Conservation (phyloP, 2,329 filamentous ascomycete genomes). For the Whalleya microplaca region DNA sequence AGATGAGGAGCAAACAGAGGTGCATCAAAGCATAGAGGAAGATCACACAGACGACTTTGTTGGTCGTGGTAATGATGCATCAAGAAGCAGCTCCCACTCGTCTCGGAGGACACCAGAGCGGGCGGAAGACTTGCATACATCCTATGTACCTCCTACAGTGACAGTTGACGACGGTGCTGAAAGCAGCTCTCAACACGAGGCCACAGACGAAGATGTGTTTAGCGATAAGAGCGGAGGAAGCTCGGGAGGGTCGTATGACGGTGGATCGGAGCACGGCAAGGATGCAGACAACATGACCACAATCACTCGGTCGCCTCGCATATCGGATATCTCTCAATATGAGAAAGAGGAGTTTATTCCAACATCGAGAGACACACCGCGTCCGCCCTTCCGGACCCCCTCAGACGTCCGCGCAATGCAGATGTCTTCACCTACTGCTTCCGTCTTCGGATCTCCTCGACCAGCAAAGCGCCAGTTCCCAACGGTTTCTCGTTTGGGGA, state of each 20-base stretch:
- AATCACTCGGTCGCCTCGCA: slow-evolving; percentile 44
- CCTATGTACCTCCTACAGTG: slow-evolving; percentile 11
- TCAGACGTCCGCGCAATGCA: slow-evolving; percentile 73
- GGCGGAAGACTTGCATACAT: slow-evolving; percentile 34
- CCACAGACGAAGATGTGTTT: slow-evolving; percentile 59
- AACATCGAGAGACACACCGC: slow-evolving; percentile 60
- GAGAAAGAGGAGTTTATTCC: slow-evolving; percentile 53
- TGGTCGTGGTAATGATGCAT: slow-evolving; percentile 32
- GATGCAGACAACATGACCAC: slow-evolving; percentile 39
- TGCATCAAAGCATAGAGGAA: slow-evolving; percentile 30
- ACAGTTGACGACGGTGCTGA: slow-evolving; percentile 44
- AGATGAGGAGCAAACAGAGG: slow-evolving; percentile 5
- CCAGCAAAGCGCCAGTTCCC: slow-evolving; percentile 55
- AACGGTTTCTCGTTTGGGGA: slow-evolving; percentile 61
- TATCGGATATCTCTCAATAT: slow-evolving; percentile 57
- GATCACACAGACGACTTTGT: slow-evolving; percentile 14
- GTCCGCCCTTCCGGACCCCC: slow-evolving; percentile 70
- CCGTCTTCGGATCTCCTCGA: slow-evolving; percentile 56
- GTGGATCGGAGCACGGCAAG: slow-evolving; percentile 37
- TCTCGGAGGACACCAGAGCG: slow-evolving; percentile 30
- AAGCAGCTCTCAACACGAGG: slow-evolving; percentile 55
- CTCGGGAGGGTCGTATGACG: slow-evolving; percentile 56
- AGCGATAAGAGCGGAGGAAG: slow-evolving; percentile 61
- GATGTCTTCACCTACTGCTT: slow-evolving; percentile 68
- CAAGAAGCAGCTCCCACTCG: no score